phyloP scores from a whole-genome alignment of 192 early-diverging fungal species.

The Piromyces finnis region DNA sequence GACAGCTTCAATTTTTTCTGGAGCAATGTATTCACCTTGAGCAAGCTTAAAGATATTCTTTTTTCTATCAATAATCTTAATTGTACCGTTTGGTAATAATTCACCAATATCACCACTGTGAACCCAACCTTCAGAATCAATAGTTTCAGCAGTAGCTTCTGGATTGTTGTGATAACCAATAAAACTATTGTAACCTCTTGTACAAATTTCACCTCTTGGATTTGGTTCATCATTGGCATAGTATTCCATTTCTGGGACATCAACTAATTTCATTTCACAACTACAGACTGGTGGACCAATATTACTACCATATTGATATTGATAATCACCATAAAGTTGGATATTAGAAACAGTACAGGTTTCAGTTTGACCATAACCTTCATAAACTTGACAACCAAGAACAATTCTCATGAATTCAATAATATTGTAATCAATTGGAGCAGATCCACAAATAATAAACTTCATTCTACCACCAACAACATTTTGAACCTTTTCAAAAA shows the following conservation, averaged over 20 bases:
- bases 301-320: background rate
- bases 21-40: slow-evolving; percentile 8
- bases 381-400: background rate
- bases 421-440: background rate
- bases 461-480: background rate
- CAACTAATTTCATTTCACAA: background rate
- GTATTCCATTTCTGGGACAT: background rate
- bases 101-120: slow-evolving; percentile 26
- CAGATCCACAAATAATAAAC: background rate
- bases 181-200: background rate
- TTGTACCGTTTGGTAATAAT: slow-evolving; percentile 16
- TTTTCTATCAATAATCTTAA: slow-evolving; percentile 27
- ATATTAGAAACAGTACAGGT: background rate
- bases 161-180: background rate
- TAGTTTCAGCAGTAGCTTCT: background rate
- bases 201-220: background rate
- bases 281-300: background rate
- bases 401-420: background rate
- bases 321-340: background rate
- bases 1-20: background rate
- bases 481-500: background rate
- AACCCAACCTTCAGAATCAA: background rate
- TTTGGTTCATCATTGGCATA: background rate
- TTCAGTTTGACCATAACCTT: background rate
- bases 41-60: slow-evolving; percentile 31